phyloP scores from a whole-genome alignment of 768 basidiomycete species.

The Sporobolomyces pararoseus region DNA sequence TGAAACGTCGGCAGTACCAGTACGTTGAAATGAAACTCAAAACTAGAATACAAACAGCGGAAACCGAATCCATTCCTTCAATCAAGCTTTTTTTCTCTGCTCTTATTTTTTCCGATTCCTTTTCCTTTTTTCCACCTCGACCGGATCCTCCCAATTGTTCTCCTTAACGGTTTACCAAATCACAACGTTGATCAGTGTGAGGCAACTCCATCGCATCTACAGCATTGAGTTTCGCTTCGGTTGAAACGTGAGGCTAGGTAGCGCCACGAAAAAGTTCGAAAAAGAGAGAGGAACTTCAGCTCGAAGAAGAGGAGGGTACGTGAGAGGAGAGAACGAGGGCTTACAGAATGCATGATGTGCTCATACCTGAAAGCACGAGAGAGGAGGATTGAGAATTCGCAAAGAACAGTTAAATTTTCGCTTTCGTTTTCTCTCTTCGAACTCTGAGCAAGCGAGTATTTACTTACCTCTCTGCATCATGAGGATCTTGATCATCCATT shows the following conservation, averaged over 20 bases:
- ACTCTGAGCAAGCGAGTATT: neutral
- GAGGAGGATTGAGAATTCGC: neutral
- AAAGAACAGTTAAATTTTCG: too few species aligned
- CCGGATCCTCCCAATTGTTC: neutral
- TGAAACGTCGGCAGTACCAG: too few species aligned
- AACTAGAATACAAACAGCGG: too few species aligned
- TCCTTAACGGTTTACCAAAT: slow-evolving; percentile 6
- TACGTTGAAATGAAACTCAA: too few species aligned
- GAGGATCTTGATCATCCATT: slow-evolving; percentile 10
- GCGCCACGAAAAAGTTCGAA: neutral
- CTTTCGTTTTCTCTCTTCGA: too few species aligned
- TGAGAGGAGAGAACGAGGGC: neutral
- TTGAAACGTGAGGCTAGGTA: slow-evolving; percentile 2
- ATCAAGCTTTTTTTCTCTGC: neutral
- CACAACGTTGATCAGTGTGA: slow-evolving; percentile 9
- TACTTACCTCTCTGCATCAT: slow-evolving; percentile 7
- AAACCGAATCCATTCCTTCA: too few species aligned
- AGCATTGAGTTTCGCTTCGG: slow-evolving; percentile 4
- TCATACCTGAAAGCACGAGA: slow-evolving; percentile 7
- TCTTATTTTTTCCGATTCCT: neutral
- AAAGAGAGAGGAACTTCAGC: neutral
- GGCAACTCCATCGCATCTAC: slow-evolving; percentile 11
- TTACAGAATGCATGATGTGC: slow-evolving; percentile 2
- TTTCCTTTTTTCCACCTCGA: neutral
- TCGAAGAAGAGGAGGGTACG: neutral